A percentile compares a stretch with the other conserved stretches of the same genome.
phyloP scores from a whole-genome alignment of 768 basidiomycete genomes.

The Leucocoprinus leucothites region DNA sequence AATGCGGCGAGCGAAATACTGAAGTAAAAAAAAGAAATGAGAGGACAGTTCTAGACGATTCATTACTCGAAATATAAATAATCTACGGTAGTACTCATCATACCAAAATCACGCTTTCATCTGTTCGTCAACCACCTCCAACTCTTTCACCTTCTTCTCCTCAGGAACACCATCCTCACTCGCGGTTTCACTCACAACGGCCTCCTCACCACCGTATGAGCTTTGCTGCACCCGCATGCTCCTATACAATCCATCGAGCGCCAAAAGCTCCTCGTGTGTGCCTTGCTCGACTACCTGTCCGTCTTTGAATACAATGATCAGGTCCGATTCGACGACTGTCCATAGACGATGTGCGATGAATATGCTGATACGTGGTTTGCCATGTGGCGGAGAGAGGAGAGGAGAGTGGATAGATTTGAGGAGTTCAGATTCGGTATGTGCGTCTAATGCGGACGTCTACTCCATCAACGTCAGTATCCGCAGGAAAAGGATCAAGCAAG shows the following conservation, averaged over 20 bases:
- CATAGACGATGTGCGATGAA: conserved; percentile 95
- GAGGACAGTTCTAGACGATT: too few species aligned
- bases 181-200: too few species aligned
- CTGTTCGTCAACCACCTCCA: too few species aligned
- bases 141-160: too few species aligned
- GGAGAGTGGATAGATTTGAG: conserved; percentile 91
- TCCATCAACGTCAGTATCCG: neutral
- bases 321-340: conserved; percentile 87
- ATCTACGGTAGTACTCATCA: too few species aligned
- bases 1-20: too few species aligned
- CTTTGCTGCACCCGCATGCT: conserved; percentile 84
- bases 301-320: conserved; percentile 91
- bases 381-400: conserved; percentile 31
- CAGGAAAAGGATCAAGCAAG: neutral
- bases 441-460: conserved; percentile 94
- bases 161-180: too few species aligned
- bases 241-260: conserved; percentile 62
- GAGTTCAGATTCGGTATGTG: conserved; percentile 90
- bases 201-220: conserved; percentile 27
- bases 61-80: too few species aligned
- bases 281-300: too few species aligned
- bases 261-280: conserved; percentile 83
- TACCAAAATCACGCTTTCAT: too few species aligned
- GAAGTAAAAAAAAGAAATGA: too few species aligned
- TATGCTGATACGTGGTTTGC: conserved; percentile 85